Percentiles rank a stretch among this genome's conserved stretches.
phyloP scores from a whole-genome alignment of 306 rosid species.

The Castanea mollissima region DNA sequence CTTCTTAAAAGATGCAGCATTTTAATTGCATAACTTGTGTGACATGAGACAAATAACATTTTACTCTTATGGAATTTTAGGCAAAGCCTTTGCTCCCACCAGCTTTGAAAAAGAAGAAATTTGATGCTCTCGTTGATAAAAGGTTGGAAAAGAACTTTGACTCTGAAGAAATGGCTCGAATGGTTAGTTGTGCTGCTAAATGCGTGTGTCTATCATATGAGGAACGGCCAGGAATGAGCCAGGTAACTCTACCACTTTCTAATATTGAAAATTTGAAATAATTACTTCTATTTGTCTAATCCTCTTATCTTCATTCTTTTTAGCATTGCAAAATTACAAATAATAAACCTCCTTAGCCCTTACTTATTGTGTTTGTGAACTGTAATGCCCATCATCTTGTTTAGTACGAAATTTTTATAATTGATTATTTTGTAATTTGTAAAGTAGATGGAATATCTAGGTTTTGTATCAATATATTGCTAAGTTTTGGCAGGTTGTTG shows the following conservation, averaged over 20 bases:
- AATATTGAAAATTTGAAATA: not conserved
- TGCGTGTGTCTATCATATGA: constrained; percentile 51
- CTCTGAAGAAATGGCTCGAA: constrained; percentile 41
- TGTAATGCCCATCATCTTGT: not conserved
- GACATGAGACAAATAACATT: not conserved
- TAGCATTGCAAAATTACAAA: not conserved
- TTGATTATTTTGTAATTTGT: not conserved
- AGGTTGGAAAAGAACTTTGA: constrained; percentile 44
- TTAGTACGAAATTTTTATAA: not conserved
- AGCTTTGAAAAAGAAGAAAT: constrained; percentile 44
- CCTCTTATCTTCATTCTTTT: too few species aligned
- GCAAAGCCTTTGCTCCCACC: constrained; percentile 63
- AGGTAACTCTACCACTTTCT: constrained; percentile 31
- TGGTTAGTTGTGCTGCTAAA: constrained; percentile 54
- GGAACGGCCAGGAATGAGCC: constrained; percentile 62
- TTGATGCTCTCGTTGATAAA: constrained; percentile 44
- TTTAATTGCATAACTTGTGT: not conserved
- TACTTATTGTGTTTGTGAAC: not conserved
- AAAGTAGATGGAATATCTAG: not conserved
- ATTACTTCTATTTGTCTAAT: not conserved
- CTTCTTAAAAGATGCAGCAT: not conserved
- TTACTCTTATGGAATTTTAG: constrained; percentile 32
- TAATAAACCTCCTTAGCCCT: not conserved
- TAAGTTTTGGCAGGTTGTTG: not conserved
- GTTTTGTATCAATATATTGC: not conserved